Percentiles rank a stretch among this genome's conserved stretches.
Conservation (phyloP, 805 yeast genomes). For the Sungouiozyma ichnusensis region DNA sequence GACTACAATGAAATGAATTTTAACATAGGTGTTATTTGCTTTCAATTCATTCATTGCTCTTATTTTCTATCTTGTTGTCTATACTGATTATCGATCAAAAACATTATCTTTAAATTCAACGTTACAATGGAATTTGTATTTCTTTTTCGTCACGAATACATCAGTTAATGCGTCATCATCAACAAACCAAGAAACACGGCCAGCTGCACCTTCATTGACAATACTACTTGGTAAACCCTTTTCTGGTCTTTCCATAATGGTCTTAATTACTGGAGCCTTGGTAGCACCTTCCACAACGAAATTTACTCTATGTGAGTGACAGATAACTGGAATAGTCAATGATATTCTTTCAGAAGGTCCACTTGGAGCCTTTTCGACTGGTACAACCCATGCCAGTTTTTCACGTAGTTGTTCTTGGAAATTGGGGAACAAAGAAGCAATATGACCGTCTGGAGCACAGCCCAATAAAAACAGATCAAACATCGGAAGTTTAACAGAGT, state of each 20-base stretch:
- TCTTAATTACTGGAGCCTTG: slow-evolving; percentile 84
- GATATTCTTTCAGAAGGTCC: slow-evolving; percentile 84
- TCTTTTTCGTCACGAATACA: slow-evolving; percentile 37
- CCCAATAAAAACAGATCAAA: slow-evolving; percentile 87
- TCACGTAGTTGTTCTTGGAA: slow-evolving; percentile 78
- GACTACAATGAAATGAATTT: too few species aligned
- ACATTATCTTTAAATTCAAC: neutral
- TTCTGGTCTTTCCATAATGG: slow-evolving; percentile 93
- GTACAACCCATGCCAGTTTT: slow-evolving; percentile 88
- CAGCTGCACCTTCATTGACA: slow-evolving; percentile 94
- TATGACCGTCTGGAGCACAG: slow-evolving; percentile 98
- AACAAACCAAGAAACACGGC: slow-evolving; percentile 93
- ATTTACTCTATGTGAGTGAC: slow-evolving; percentile 85
- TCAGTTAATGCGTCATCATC: slow-evolving; percentile 87
- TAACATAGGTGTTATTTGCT: too few species aligned
- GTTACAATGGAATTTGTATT: slow-evolving; percentile 14
- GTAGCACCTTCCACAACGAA: slow-evolving; percentile 95
- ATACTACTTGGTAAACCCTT: slow-evolving; percentile 90
- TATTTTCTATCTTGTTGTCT: neutral
- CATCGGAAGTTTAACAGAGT: slow-evolving; percentile 89
- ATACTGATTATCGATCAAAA: neutral
- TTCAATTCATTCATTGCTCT: too few species aligned
- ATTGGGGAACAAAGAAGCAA: slow-evolving; percentile 91
- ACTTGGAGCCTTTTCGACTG: slow-evolving; percentile 83
- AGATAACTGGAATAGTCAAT: slow-evolving; percentile 84